Evolutionary conservation across 2,329 filamentous ascomycete genomes (phyloP).

Genomic region (Hymenoscyphus salicellus): DNA sequence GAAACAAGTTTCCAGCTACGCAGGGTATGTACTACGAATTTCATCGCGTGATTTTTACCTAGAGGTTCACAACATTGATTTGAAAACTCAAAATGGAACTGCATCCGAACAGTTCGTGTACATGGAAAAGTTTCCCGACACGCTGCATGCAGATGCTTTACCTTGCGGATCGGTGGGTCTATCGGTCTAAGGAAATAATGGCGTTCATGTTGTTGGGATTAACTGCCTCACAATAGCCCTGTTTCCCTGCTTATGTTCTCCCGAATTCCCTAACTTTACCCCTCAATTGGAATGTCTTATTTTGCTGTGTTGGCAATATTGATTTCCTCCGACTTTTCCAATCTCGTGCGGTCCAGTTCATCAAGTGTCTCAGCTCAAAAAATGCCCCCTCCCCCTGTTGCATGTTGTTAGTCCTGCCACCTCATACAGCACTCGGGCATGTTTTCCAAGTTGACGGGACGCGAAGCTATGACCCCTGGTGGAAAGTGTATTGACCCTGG

Average conservation of each 20-base stretch:
- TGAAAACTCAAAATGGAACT: not conserved
- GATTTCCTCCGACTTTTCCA: not conserved
- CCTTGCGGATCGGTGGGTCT: not conserved
- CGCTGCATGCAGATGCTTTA: not conserved
- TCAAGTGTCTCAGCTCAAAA: not conserved
- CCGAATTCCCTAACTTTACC: not conserved
- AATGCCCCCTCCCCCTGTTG: not conserved
- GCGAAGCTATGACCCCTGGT: not conserved
- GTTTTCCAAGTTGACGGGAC: not conserved
- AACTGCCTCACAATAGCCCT: not conserved
- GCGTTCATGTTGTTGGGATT: not conserved
- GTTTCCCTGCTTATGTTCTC: not conserved
- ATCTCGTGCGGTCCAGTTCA: not conserved
- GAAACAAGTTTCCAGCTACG: not conserved
- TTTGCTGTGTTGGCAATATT: slow-evolving; percentile 1
- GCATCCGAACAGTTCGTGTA: not conserved
- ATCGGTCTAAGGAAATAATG: not conserved
- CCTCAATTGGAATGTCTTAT: not conserved
- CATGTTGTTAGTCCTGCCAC: not conserved
- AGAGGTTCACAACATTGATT: not conserved
- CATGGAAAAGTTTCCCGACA: not conserved
- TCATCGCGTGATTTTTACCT: not conserved
- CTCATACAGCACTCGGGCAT: not conserved
- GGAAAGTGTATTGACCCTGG: not conserved
- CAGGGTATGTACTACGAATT: not conserved